Percentiles rank a stretch among this genome's conserved stretches.
Evolutionary conservation across 2,329 filamentous ascomycete species (phyloP).

Genomic region (Hypoxylon sp.): DNA sequence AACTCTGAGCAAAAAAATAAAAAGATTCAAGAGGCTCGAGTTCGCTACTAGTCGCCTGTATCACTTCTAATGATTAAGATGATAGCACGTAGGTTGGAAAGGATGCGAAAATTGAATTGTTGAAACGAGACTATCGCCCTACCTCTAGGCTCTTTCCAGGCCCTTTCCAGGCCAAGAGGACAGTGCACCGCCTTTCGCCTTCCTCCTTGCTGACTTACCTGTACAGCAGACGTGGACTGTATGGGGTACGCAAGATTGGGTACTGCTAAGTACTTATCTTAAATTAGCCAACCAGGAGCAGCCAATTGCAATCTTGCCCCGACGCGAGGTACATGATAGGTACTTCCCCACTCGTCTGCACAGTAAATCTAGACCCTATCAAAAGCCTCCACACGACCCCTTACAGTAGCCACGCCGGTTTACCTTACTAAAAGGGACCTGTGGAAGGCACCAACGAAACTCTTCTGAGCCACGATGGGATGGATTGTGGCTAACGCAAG

Average conservation of each 20-base stretch:
- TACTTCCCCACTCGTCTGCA: constrained; percentile 11
- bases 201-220: constrained; percentile 24
- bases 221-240: constrained; percentile 3
- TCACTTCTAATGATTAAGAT: constrained; percentile 40
- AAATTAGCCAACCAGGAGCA: constrained; percentile 13
- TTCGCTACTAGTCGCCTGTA: constrained; percentile 49
- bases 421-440: constrained; percentile 19
- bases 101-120: constrained; percentile 44
- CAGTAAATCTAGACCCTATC: constrained; percentile 17
- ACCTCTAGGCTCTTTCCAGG: constrained; percentile 1
- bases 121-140: constrained; percentile 40
- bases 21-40: constrained; percentile 45
- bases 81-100: constrained; percentile 35
- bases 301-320: background rate
- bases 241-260: constrained; percentile 13
- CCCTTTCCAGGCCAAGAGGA: constrained; percentile 26
- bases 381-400: constrained; percentile 26
- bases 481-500: constrained; percentile 35
- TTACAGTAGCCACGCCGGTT: constrained; percentile 25
- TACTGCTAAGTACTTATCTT: constrained; percentile 14
- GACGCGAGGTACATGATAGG: constrained; percentile 11
- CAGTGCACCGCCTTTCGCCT: constrained; percentile 34
- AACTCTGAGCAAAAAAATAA: constrained; percentile 40
- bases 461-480: constrained; percentile 29
- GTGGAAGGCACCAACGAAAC: constrained; percentile 12